Base-by-base conservation (phyloP, 1,284 basidiomycete genomes). In the Nidula niveotomentosa region DNA sequence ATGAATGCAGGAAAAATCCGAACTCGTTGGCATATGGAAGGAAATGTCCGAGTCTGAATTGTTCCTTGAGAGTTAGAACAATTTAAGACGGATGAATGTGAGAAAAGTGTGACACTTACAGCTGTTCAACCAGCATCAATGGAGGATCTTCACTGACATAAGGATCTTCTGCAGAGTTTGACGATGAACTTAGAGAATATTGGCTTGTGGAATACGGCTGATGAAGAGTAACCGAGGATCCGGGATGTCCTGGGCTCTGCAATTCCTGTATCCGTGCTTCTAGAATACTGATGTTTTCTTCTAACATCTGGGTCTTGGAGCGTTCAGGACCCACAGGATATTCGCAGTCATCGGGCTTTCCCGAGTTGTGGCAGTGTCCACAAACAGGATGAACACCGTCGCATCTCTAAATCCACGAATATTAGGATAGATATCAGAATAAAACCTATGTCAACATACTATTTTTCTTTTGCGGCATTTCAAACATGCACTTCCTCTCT, bases 321-420 rank as follows among this genome's bases (percentile, higher is more conserved):
- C 65, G 69, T 41, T 70, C 72, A 43, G 55, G 59, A 23, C 62
- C 62, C 18, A 63, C 63, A 7, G 68, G 67, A 56, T 76, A 77
- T 62, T 76, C 74, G 52, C 75, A 77, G 54, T 74, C 71, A 41
- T 74, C 71, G 0, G 68, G 65, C 6, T 67, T 65, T 49, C 69
- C 65, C 9, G 67, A 67, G 36, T 64, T 62, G 4, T 64, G 56
- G 53, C 75, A 77, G 58, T 70, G 71, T 1, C 65, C 63, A 53
- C 75, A 77, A 6, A 70, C 59, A 1, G 75, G 74, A n/a, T 65
- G 65, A 33, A 58, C 61, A 7, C 73, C 74, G 56, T 76, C 75
- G 55, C 75, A 76, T 70, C 68, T 72, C 75, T 76, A 53, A 23
- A 23, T 23, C 23, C 23, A 4, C 23, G 23, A 23, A 23, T 23